These are phyloP conservation scores for Theobroma cacao DNA, from an alignment of 345 rosid genomes.

Conservation along the genomic window DNA sequence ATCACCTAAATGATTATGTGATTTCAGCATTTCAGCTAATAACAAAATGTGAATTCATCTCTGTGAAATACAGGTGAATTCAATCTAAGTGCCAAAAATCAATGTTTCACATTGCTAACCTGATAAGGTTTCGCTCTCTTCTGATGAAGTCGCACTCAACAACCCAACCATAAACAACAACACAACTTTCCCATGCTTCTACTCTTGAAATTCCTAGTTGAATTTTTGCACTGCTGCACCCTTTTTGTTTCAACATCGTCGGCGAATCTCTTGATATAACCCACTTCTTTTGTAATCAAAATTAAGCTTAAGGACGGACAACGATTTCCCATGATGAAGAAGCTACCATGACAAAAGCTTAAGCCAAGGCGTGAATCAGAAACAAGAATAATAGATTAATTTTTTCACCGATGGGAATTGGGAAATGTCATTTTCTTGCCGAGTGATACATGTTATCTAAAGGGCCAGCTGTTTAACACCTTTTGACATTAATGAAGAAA, in stretches of 20 bases:
- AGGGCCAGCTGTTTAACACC: conserved; percentile 5
- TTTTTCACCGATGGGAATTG: not conserved
- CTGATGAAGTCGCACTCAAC: not conserved
- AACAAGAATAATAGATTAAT: not conserved
- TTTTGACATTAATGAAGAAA: not conserved
- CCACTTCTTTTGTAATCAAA: not conserved
- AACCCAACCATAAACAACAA: not conserved
- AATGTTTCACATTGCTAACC: not conserved
- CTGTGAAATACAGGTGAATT: not conserved
- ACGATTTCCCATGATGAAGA: not conserved
- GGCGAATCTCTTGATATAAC: not conserved
- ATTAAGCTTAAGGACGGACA: too few relatives aligned
- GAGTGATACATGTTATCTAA: not conserved
- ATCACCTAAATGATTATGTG: conserved; percentile 3
- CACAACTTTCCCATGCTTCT: conserved; percentile 16
- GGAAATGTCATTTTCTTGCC: conserved; percentile 1
- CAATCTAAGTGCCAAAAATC: not conserved
- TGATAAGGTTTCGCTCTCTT: not conserved
- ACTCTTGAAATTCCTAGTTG: conserved; percentile 8
- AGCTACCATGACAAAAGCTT: too few relatives aligned
- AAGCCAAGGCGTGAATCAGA: not conserved
- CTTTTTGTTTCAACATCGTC: conserved; percentile 9
- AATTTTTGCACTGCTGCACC: not conserved
- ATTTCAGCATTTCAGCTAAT: not conserved
- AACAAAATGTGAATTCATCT: conserved; percentile 5